Base-by-base conservation (phyloP, 1,284 basidiomycete species). In the Blastosporella zonata region DNA sequence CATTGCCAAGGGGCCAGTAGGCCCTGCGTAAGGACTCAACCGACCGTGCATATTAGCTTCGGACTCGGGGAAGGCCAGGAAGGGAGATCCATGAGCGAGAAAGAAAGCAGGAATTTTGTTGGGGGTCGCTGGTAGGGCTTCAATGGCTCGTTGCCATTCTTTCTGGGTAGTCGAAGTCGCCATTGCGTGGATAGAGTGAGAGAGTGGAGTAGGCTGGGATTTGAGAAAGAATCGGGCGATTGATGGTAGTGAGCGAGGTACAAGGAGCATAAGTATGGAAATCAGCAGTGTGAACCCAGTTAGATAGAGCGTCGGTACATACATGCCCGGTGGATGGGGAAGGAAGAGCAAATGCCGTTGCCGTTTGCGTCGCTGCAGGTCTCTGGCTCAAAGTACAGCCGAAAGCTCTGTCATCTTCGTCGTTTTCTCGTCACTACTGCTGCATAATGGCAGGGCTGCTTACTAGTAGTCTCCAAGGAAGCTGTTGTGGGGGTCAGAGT, bases 71-170 rank as follows among this genome's bases (percentile, higher is more conserved):
- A 71, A 72, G 3, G 69, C 74, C 27, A 84, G 67, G 59, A 77
- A 62, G 1, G 81, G 82, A 35, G 80, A 80, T 5, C 86, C 84
- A 66, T 88, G 87, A 1, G 75, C 82, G 56, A 89, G 87, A 74
- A 86, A 90, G 70, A 90, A 84, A 0, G 79, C 70, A 1, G 87
- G 87, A 23, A 89, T 85, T 44, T 76, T 77, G 10, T 77, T 67
- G 1, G 80, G 79, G 0, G 79, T 78, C 3, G 73, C 60, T 1
- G 87, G 86, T 0, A 90, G 72, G 0, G 72, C 68, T 1, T 79
- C 74, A 2, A 90, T 71, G 6, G 82, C 80, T 18, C 69, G 69
- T 38, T 66, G 67, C 85, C 85, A 90, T 47, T 59, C 53, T 15
- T 48, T 25, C 22, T 55, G 55, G 18, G 56, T 53, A 17, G 50